These are phyloP conservation scores for Trichophyton schoenleinii DNA, from an alignment of 2,329 filamentous ascomycete species.

Conservation along the genomic window DNA sequence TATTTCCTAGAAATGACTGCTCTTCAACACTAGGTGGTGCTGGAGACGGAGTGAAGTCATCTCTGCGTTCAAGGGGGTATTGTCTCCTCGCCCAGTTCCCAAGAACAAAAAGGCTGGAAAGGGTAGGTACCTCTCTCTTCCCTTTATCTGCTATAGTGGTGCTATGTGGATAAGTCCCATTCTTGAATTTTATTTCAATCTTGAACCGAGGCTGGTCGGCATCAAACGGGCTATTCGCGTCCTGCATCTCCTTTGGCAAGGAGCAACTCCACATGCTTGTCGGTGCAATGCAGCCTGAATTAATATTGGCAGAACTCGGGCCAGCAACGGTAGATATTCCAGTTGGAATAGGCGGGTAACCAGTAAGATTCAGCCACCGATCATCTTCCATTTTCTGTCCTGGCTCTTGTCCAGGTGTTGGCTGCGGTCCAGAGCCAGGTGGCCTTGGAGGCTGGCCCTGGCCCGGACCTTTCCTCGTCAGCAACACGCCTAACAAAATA, in stretches of 20 bases:
- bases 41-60: slow-evolving; percentile 34
- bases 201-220: slow-evolving; percentile 65
- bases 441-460: neutral
- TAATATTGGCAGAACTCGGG: slow-evolving; percentile 52
- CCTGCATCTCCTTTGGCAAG: slow-evolving; percentile 64
- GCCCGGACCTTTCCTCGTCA: slow-evolving; percentile 11
- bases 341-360: slow-evolving; percentile 74
- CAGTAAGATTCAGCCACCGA: slow-evolving; percentile 71
- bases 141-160: slow-evolving; percentile 40
- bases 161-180: slow-evolving; percentile 47
- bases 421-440: neutral
- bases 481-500: slow-evolving; percentile 37
- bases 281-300: slow-evolving; percentile 57
- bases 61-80: slow-evolving; percentile 13
- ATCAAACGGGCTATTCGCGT: slow-evolving; percentile 48
- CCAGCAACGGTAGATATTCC: slow-evolving; percentile 68
- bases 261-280: slow-evolving; percentile 75
- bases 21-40: slow-evolving; percentile 48
- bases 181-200: slow-evolving; percentile 56
- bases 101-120: neutral
- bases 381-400: slow-evolving; percentile 27
- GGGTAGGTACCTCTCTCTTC: neutral
- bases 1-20: slow-evolving; percentile 70
- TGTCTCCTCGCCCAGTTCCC: neutral
- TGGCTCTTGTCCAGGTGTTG: neutral